Base-by-base conservation (phyloP, 768 basidiomycete species). In the Tubosaeta sp. region DNA sequence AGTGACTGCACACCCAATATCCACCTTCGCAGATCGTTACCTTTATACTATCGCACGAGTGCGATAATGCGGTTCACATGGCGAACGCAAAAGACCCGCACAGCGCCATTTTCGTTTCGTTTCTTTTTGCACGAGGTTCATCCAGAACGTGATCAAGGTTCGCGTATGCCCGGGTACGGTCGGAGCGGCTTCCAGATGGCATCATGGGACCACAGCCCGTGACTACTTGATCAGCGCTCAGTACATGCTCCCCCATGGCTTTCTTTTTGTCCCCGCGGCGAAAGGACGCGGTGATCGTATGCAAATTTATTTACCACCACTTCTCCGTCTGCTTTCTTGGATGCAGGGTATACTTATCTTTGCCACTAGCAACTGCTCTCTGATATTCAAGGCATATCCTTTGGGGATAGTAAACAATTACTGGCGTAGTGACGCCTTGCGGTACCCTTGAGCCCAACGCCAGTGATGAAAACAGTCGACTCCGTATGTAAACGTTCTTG, bases 71-170 rank as follows among this genome's bases (percentile, higher is more conserved):
- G 51, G 59, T 36, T 59, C 61, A 19, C 45, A 47, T 51, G 46
- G 18, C 49, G 62, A 60, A 58, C 35, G 13, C 51, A 51, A 46
- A 53, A 27, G 25, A 22, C 24, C 41, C 14, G 12, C 38, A 9
- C 36, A 38, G 36, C 16, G 21, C 19, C 22, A 40, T 25, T 41
- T 24, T 41, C 13, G 16, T 25, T 40, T 24, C 22, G 3, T 27
- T 14, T 10, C 18, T 21, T 47, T 50, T 62, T 54, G 48, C 55
- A 57, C 44, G 61, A 57, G 40, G 58, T 62, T 57, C 49, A 40
- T 22, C 27, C 51, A 36, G 39, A 29, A 14, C 11, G 22, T 5
- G 55, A 53, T 60, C 46, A 42, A 57, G 40, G 51, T 63, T 57
- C 18, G 46, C 3, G 30, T 6, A n/a, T 18, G 25, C 58, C 57